Percentiles rank a stretch among this genome's conserved stretches.
These are phyloP conservation scores for Rhinocladiella mackenziei DNA, from an alignment of 2,329 filamentous ascomycete species.

Conservation along the genomic window DNA sequence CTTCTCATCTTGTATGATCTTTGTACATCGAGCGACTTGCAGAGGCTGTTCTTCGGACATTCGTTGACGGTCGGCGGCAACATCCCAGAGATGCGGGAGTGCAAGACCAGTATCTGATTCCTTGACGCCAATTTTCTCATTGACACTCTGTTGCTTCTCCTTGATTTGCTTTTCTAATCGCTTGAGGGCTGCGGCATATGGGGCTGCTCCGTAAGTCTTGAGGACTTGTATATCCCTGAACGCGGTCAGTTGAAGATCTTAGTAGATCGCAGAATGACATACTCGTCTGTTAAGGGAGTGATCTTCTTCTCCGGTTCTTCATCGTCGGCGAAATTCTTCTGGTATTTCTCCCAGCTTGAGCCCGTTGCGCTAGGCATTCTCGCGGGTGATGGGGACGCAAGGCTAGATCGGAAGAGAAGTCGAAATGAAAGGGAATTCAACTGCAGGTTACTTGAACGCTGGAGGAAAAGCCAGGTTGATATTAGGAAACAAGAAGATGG, in stretches of 20 bases:
- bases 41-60: conserved; percentile 98
- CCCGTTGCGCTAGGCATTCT: conserved; percentile 89
- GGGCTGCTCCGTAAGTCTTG: conserved; percentile 96
- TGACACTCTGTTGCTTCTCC: conserved; percentile 95
- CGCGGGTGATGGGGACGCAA: background rate
- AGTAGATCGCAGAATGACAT: conserved; percentile 39
- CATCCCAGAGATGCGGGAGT: conserved; percentile 97
- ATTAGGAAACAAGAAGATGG: background rate
- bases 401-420: background rate
- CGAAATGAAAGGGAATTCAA: background rate
- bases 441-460: background rate
- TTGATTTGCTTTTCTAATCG: conserved; percentile 99
- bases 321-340: conserved; percentile 94
- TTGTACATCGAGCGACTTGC: conserved; percentile 96
- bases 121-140: conserved; percentile 87
- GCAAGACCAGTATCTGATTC: conserved; percentile 98
- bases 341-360: conserved; percentile 96
- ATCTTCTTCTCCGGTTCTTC: conserved; percentile 99
- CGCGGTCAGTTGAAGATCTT: conserved; percentile 33
- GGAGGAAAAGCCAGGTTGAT: conserved; percentile 1
- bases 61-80: conserved; percentile 93
- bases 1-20: conserved; percentile 97
- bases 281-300: conserved; percentile 94
- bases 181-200: conserved; percentile 89
- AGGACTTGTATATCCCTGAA: conserved; percentile 94